These are phyloP conservation scores for Leccinum sublutescens DNA, from an alignment of 768 basidiomycete genomes.

Conservation along the genomic window DNA sequence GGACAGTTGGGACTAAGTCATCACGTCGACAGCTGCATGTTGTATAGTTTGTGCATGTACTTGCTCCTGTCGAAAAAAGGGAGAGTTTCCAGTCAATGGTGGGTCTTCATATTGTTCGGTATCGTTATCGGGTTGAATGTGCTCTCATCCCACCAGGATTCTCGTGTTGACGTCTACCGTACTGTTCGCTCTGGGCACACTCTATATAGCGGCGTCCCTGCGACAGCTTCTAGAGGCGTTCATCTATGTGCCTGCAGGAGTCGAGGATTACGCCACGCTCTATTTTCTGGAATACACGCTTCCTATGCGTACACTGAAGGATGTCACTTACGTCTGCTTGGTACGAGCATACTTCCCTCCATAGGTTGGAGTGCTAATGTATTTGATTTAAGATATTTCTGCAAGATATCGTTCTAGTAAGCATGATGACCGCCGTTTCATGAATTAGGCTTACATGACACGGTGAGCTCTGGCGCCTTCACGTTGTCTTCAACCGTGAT, in stretches of 20 bases:
- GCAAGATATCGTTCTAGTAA: constrained; percentile 18
- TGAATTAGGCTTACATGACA: neutral
- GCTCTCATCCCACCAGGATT: constrained; percentile 4
- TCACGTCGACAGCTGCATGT: constrained; percentile 8
- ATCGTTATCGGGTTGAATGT: neutral
- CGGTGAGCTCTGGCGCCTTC: constrained; percentile 23
- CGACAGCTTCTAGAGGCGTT: constrained; percentile 17
- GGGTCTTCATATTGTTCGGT: neutral
- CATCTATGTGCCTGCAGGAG: constrained; percentile 9
- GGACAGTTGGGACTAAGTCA: neutral
- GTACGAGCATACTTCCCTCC: neutral
- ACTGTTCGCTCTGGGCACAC: constrained; percentile 11
- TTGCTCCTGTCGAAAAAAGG: constrained; percentile 4
- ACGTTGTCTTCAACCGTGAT: constrained; percentile 20
- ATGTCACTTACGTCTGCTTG: constrained; percentile 15
- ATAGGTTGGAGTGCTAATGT: neutral
- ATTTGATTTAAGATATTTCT: constrained; percentile 9
- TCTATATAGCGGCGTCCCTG: constrained; percentile 15
- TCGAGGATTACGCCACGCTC: constrained; percentile 7
- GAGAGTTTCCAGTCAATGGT: constrained; percentile 7
- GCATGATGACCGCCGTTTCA: neutral
- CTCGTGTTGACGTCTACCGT: constrained; percentile 14
- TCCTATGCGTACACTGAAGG: constrained; percentile 15
- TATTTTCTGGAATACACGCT: constrained; percentile 11
- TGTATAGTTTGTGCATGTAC: constrained; percentile 17